A percentile compares a stretch with the other conserved stretches of the same genome.
phyloP scores from a whole-genome alignment of 1,139 yeast species.

The Geotrichum cucujoidarum region DNA sequence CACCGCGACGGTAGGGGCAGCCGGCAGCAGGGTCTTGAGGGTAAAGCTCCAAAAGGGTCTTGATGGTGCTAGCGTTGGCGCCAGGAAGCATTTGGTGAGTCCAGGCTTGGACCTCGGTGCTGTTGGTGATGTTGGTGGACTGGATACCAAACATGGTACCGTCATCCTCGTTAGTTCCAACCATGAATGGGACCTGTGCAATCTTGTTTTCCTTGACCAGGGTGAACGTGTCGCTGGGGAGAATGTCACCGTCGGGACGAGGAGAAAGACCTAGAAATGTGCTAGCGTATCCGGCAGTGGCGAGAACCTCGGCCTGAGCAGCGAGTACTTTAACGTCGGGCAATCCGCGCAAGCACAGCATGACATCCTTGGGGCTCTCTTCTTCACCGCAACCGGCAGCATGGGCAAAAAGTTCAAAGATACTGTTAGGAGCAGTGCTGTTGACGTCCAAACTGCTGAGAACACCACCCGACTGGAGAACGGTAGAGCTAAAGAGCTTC shows the following conservation, averaged over 20 bases:
- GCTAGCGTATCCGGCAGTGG: conserved; percentile 11
- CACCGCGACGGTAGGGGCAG: conserved; percentile 26
- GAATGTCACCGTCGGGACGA: conserved; percentile 22
- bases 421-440: conserved; percentile 20
- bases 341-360: conserved; percentile 19
- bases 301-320: conserved; percentile 18
- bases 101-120: not conserved
- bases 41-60: conserved; percentile 11
- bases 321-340: conserved; percentile 19
- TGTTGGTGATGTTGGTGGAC: not conserved
- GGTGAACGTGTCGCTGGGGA: conserved; percentile 17
- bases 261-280: conserved; percentile 21
- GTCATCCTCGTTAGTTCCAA: conserved; percentile 27
- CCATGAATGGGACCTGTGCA: conserved; percentile 24
- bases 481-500: conserved; percentile 31
- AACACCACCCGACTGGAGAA: conserved; percentile 21
- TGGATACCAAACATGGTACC: conserved; percentile 23
- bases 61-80: not conserved
- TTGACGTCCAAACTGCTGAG: conserved; percentile 18
- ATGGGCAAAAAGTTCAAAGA: conserved; percentile 20
- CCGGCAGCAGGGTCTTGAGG: conserved; percentile 23
- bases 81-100: not conserved
- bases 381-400: conserved; percentile 21
- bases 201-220: conserved; percentile 17
- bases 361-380: not conserved